These are phyloP conservation scores for Mycosphaerella arachidis DNA, from an alignment of 2,329 filamentous ascomycete species.

Conservation along the genomic window DNA sequence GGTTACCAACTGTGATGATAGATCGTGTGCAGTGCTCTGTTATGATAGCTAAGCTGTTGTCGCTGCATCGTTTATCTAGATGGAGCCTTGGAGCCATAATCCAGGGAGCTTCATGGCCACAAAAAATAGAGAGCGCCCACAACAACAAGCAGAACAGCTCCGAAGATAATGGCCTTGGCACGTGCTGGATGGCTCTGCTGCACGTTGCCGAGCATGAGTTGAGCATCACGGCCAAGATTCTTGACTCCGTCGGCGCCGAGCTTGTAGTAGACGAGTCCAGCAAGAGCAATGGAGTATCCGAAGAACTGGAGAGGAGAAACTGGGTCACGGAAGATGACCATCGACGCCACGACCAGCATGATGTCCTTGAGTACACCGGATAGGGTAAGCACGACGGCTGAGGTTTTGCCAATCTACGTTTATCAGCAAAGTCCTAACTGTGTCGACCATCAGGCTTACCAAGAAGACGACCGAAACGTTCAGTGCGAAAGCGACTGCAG, in stretches of 20 bases:
- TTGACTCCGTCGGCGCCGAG: constrained; percentile 78
- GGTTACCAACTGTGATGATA: too few species aligned
- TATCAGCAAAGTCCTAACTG: constrained; percentile 7
- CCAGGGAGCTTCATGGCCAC: constrained; percentile 7
- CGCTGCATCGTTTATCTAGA: background rate
- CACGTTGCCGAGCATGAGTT: constrained; percentile 80
- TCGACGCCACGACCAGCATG: constrained; percentile 71
- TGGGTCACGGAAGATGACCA: constrained; percentile 75
- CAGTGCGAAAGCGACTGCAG: constrained; percentile 70
- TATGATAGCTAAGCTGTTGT: too few species aligned
- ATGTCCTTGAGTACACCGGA: constrained; percentile 87
- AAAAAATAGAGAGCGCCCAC: constrained; percentile 58
- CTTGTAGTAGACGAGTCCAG: constrained; percentile 81
- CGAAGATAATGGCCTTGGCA: constrained; percentile 71
- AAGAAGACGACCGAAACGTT: constrained; percentile 84
- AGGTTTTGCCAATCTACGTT: constrained; percentile 76
- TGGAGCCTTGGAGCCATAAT: background rate
- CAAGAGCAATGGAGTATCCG: constrained; percentile 75
- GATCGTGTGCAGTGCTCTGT: too few species aligned
- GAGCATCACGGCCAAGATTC: constrained; percentile 67
- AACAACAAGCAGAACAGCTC: constrained; percentile 56
- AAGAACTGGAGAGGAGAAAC: constrained; percentile 74
- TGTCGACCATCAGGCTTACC: constrained; percentile 49
- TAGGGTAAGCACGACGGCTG: constrained; percentile 77
- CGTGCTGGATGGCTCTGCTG: constrained; percentile 70